Conservation (phyloP, 164 flowering plant species). For the Kalanchoe fedtschenkoi region DNA sequence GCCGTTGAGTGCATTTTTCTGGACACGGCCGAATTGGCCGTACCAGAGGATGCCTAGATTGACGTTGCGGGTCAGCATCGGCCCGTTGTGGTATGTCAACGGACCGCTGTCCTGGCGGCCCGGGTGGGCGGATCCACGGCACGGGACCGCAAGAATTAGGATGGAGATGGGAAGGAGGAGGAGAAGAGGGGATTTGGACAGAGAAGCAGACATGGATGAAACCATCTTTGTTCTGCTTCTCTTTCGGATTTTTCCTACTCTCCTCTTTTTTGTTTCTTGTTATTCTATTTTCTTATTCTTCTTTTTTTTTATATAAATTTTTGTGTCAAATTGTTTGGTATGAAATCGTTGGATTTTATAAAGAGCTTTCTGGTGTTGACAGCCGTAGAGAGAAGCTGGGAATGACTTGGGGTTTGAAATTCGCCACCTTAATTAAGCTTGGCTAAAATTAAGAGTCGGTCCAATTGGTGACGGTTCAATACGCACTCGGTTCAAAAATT, state of each 20-base stretch:
- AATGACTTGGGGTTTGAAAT: neutral
- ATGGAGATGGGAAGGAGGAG: neutral
- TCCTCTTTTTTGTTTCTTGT: too few relatives aligned
- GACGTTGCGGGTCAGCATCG: neutral
- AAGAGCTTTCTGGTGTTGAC: neutral
- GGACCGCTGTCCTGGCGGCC: neutral
- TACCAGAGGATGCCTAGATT: neutral
- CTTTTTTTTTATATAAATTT: neutral
- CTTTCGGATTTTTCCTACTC: neutral
- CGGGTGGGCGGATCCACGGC: neutral
- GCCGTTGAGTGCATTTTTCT: neutral
- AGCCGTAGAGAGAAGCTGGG: neutral
- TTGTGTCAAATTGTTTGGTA: too few relatives aligned
- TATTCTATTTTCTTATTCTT: neutral
- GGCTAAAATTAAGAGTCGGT: neutral
- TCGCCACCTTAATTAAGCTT: neutral
- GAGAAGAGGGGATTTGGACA: neutral
- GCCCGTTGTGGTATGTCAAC: slow-evolving; percentile 1
- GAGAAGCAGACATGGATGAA: neutral
- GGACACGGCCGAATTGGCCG: neutral
- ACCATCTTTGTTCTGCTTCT: neutral
- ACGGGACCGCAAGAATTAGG: neutral
- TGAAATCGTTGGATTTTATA: neutral
- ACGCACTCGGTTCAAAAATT: neutral
- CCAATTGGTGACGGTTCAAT: neutral